Evolutionary conservation across 208 protist genomes (phyloP), one percentile per base, ranked within the genome.

Genomic region (Crithidia brevicula): DNA sequence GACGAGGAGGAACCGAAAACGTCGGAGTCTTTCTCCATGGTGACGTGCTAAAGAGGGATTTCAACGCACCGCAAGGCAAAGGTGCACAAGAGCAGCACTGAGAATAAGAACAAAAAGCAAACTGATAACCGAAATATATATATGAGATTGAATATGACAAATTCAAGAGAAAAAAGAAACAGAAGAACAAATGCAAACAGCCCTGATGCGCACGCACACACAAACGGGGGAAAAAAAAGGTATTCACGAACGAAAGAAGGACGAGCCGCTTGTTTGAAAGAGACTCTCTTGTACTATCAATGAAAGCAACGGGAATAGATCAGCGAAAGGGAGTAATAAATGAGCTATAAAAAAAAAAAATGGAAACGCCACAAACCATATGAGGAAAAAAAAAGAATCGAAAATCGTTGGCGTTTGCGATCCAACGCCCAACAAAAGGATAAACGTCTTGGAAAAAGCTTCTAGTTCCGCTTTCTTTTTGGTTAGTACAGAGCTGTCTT

Each of bases 1-100:
- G 27, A 13, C 20, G 53, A 16, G 18, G 62, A 23, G 25, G 25
- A 53, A 7, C 54, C 60, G n/a, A 66, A 67, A 15, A 36, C 63
- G 38, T 67, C 64, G 0, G 9, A 1, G 0, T 16, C 34, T 10
- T 49, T 63, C 20, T 67, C 58, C 57, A 69, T 67, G 4, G 4
- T 22, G 0, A 22, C 1, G 13, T 28, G 7, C n/a, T 4, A 38
- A 38, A 42, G 28, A 58, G 33, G 23, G 16, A 36, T 31, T n/a
- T 13, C 11, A 9, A 38, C 50, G 18, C 27, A 42, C 52, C 20
- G n/a, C 8, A 15, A 58, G 3, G 15, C 4, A 11, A 52, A 27
- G 47, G 47, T 22, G 47, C 13, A 45, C 13, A 52, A 9, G 34
- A 10, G 40, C 13, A n/a, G n/a, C n/a, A n/a, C n/a, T n/a, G n/a